Percentiles rank a stretch among this genome's conserved stretches.
Conservation (phyloP, 192 early-diverging fungal species). For the Backusella luteola region DNA sequence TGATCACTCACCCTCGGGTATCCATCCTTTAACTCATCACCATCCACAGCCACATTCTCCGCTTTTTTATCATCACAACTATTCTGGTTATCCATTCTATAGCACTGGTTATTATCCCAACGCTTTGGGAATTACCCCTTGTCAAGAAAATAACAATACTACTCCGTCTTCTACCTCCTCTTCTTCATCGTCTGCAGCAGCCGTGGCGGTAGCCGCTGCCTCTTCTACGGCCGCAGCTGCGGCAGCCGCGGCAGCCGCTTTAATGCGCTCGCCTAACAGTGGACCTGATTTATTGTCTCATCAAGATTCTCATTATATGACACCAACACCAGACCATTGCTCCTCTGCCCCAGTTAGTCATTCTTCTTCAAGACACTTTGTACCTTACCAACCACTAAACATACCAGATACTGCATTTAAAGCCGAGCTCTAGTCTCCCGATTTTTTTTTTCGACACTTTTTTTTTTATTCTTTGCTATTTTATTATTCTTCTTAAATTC, state of each 20-base stretch:
- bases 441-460: neutral
- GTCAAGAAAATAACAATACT: slow-evolving; percentile 14
- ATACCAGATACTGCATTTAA: slow-evolving; percentile 10
- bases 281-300: slow-evolving; percentile 5
- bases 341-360: neutral
- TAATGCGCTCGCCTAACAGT: slow-evolving; percentile 11
- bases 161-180: slow-evolving; percentile 1
- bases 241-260: neutral
- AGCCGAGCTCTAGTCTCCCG: slow-evolving; percentile 5
- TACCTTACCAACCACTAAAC: slow-evolving; percentile 10
- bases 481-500: neutral
- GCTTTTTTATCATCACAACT: slow-evolving; percentile 8
- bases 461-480: neutral
- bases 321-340: neutral
- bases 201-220: neutral
- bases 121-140: slow-evolving; percentile 13
- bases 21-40: slow-evolving; percentile 11
- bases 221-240: neutral
- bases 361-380: slow-evolving; percentile 11
- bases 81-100: slow-evolving; percentile 14
- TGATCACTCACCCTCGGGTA: neutral
- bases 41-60: slow-evolving; percentile 16
- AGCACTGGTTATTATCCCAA: slow-evolving; percentile 14
- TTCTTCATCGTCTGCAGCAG: neutral
- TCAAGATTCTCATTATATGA: slow-evolving; percentile 11